Evolutionary conservation across 2,329 filamentous ascomycete genomes (phyloP).

Genomic region (Colletotrichum phormii): DNA sequence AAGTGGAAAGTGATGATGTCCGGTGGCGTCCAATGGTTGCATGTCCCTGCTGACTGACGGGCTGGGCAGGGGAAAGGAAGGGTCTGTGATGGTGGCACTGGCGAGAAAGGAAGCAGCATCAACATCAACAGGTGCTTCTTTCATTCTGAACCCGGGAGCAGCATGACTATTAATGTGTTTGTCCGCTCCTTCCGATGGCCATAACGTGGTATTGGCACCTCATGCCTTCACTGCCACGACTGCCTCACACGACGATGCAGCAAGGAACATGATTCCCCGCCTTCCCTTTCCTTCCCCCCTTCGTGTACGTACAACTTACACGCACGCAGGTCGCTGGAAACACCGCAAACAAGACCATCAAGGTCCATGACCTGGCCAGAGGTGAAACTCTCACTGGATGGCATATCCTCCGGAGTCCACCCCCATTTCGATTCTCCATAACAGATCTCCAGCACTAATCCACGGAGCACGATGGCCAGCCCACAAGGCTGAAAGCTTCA

Average conservation of each 20-base stretch:
- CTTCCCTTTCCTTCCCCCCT: background rate
- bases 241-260: conserved; percentile 1
- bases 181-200: conserved; percentile 1
- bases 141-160: background rate
- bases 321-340: conserved; percentile 8
- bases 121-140: conserved; percentile 17
- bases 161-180: conserved; percentile 10
- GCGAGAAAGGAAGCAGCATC: background rate
- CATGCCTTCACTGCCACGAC: conserved; percentile 3
- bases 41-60: conserved; percentile 17
- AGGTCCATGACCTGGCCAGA: conserved; percentile 11
- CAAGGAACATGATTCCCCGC: conserved; percentile 3
- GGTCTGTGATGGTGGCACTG: conserved; percentile 1
- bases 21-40: conserved; percentile 12
- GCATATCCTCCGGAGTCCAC: background rate
- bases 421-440: background rate
- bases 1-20: conserved; percentile 14
- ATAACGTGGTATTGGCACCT: background rate
- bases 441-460: conserved; percentile 10
- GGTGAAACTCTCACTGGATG: conserved; percentile 10
- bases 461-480: conserved; percentile 20
- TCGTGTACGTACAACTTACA: background rate
- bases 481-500: conserved; percentile 31
- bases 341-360: conserved; percentile 22
- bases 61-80: background rate